These are phyloP conservation scores for Hanseniaspora valbyensis DNA, from an alignment of 805 yeast species.

Conservation along the genomic window DNA sequence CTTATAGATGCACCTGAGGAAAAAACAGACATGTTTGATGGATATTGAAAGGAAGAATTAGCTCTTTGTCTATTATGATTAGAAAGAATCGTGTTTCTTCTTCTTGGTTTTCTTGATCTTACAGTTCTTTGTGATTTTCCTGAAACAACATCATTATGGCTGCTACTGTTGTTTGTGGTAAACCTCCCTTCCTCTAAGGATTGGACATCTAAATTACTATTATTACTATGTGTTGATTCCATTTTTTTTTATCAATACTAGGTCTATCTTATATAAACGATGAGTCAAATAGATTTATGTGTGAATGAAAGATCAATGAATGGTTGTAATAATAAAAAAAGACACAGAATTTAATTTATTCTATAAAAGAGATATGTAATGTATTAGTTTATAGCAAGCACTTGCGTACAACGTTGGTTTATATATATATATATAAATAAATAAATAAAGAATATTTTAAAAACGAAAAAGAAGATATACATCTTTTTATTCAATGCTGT, in stretches of 20 bases:
- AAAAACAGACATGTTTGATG: conserved; percentile 5
- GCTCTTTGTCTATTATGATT: conserved; percentile 7
- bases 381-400: too few species aligned
- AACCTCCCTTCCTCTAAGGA: conserved; percentile 12
- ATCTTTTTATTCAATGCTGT: too few species aligned
- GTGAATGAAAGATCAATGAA: neutral
- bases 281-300: too few species aligned
- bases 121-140: neutral
- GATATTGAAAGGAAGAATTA: conserved; percentile 15
- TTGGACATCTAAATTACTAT: neutral
- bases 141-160: neutral
- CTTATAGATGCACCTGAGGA: conserved; percentile 5
- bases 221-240: neutral
- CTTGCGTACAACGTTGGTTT: too few species aligned
- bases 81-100: conserved; percentile 2
- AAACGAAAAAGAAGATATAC: too few species aligned
- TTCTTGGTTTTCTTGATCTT: conserved; percentile 2
- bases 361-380: too few species aligned
- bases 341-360: too few species aligned
- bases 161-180: neutral
- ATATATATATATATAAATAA: too few species aligned
- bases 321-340: neutral
- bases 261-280: too few species aligned
- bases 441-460: too few species aligned
- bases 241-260: neutral